Conservation (phyloP, 345 rosid species). For the Mangifera indica region DNA sequence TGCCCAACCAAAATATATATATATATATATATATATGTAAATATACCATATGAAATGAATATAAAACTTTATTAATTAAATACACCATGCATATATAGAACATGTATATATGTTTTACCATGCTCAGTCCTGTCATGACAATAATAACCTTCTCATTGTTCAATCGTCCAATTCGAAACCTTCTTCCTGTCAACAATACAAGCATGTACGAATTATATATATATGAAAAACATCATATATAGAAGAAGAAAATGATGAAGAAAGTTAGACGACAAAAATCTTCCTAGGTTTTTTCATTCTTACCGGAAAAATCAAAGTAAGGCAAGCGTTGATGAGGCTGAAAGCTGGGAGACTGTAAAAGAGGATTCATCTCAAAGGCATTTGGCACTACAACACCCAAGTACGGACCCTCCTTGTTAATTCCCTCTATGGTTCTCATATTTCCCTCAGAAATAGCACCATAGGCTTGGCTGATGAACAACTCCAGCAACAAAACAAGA, state of each 20-base stretch:
- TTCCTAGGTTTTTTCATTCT: not conserved
- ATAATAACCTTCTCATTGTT: conserved; percentile 44
- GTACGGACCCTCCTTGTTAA: conserved; percentile 53
- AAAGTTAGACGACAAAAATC: not conserved
- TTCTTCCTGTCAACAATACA: conserved; percentile 41
- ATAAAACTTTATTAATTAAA: no score
- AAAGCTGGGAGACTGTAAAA: conserved; percentile 54
- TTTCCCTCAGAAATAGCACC: conserved; percentile 26
- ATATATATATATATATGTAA: not conserved
- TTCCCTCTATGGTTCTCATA: conserved; percentile 27
- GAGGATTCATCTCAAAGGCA: conserved; percentile 76
- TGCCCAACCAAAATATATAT: conserved; percentile 10
- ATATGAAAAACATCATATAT: no score
- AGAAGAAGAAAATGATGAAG: not conserved
- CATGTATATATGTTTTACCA: conserved; percentile 33
- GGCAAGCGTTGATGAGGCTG: conserved; percentile 37
- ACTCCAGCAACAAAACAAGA: conserved; percentile 23
- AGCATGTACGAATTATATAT: no score
- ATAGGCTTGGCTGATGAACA: conserved; percentile 19
- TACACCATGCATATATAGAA: not conserved
- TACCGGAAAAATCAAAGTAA: conserved; percentile 59
- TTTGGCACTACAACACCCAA: conserved; percentile 75
- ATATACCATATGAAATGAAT: not conserved
- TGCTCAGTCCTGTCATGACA: conserved; percentile 67
- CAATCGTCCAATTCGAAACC: conserved; percentile 57